Evolutionary conservation across 495 filamentous ascomycete species (phyloP).

Genomic region (Glutinoglossum americanum): DNA sequence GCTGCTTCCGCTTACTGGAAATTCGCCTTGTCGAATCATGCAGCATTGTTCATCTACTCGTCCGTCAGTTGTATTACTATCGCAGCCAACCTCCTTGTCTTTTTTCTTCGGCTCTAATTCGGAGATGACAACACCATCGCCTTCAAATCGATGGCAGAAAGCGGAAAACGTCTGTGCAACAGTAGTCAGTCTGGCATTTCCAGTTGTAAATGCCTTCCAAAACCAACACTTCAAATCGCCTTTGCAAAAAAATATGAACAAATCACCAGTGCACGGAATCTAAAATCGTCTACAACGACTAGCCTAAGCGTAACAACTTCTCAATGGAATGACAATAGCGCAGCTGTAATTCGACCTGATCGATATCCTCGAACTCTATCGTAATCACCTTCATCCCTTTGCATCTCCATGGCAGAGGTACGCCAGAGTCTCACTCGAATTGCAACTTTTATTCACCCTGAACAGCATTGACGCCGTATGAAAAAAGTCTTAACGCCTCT

Average conservation of each 20-base stretch:
- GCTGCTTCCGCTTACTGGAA: neutral
- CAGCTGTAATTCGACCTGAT: neutral
- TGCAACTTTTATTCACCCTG: neutral
- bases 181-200: constrained; percentile 2
- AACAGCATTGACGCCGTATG: neutral
- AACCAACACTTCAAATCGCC: neutral
- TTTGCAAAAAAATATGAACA: neutral
- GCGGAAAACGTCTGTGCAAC: neutral
- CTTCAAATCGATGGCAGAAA: neutral
- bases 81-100: neutral
- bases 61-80: constrained; percentile 5
- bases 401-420: neutral
- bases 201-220: constrained; percentile 1
- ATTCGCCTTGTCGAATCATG: neutral
- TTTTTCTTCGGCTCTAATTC: constrained; percentile 4
- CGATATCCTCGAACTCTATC: neutral
- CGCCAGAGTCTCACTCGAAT: neutral
- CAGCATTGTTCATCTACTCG: constrained; percentile 3
- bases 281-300: neutral
- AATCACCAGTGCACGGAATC: constrained; percentile 1
- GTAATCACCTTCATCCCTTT: neutral
- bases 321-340: neutral
- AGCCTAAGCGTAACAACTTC: neutral
- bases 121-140: neutral
- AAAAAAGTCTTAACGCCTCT: neutral